Percentiles rank a stretch among this genome's conserved stretches.
These are phyloP conservation scores for Senna tora DNA, from an alignment of 306 rosid species.

Conservation along the genomic window DNA sequence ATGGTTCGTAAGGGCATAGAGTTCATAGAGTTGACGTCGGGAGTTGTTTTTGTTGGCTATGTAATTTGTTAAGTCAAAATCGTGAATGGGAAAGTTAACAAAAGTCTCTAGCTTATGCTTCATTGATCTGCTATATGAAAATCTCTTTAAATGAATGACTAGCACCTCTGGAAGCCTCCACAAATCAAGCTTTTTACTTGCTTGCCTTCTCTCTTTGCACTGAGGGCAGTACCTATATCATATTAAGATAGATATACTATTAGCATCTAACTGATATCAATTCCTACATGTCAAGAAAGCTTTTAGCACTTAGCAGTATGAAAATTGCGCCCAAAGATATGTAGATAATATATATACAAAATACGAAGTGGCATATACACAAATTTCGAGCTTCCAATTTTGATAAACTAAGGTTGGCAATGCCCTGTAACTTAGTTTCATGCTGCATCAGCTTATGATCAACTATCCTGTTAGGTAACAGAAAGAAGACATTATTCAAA, in stretches of 20 bases:
- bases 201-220: slow-evolving; percentile 94
- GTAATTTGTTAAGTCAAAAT: slow-evolving; percentile 86
- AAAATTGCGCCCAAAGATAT: slow-evolving; percentile 10
- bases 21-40: slow-evolving; percentile 75
- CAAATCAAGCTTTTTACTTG: slow-evolving; percentile 95
- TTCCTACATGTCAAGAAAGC: background rate
- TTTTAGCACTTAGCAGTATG: background rate
- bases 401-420: background rate
- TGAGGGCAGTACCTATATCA: slow-evolving; percentile 84
- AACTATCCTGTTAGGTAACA: background rate
- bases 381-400: background rate
- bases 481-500: background rate
- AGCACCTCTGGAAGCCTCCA: slow-evolving; percentile 99
- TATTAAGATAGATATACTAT: slow-evolving; percentile 27
- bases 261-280: slow-evolving; percentile 24
- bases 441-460: slow-evolving; percentile 1
- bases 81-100: slow-evolving; percentile 92
- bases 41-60: slow-evolving; percentile 86
- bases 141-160: slow-evolving; percentile 94
- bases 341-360: slow-evolving; percentile 5
- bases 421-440: background rate
- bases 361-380: slow-evolving; percentile 15
- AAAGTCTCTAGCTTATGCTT: slow-evolving; percentile 95
- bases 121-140: slow-evolving; percentile 98
- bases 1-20: slow-evolving; percentile 92